Conservation (phyloP, 164 flowering plant species). For the Saururus chinensis region DNA sequence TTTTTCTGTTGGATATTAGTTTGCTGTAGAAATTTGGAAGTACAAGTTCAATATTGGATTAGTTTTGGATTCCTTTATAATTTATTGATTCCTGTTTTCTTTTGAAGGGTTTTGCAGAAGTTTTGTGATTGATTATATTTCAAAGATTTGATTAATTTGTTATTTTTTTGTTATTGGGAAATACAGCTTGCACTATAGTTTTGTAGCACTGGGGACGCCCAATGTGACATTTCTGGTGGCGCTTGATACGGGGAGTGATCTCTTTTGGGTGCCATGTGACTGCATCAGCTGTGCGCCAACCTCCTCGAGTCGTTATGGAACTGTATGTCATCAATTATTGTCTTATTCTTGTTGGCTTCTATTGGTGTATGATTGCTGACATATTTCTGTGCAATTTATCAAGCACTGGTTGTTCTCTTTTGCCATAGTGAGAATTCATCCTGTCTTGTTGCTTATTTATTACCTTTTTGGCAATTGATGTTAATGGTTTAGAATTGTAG, state of each 20-base stretch:
- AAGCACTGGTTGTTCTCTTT: background rate
- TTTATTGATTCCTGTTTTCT: background rate
- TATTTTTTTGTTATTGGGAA: background rate
- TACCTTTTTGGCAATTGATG: background rate
- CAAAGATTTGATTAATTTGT: background rate
- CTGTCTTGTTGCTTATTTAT: background rate
- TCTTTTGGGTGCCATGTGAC: slow-evolving; percentile 90
- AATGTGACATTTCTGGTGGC: slow-evolving; percentile 60
- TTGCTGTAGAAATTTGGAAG: background rate
- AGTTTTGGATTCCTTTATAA: too few species aligned
- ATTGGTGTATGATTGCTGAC: background rate
- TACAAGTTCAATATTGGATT: background rate
- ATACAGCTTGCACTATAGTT: slow-evolving; percentile 75
- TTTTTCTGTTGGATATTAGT: background rate
- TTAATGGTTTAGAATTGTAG: background rate
- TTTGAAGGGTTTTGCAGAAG: background rate
- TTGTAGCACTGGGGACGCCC: slow-evolving; percentile 78
- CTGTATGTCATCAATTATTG: background rate
- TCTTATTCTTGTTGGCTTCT: background rate
- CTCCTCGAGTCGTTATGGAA: slow-evolving; percentile 12
- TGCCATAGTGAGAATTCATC: background rate
- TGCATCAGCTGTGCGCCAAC: slow-evolving; percentile 38
- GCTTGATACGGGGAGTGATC: slow-evolving; percentile 83
- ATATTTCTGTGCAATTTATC: background rate
- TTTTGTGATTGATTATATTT: slow-evolving; percentile 1